Evolutionary conservation across 2,329 filamentous ascomycete species (phyloP).

Genomic region (Eutypa lata): DNA sequence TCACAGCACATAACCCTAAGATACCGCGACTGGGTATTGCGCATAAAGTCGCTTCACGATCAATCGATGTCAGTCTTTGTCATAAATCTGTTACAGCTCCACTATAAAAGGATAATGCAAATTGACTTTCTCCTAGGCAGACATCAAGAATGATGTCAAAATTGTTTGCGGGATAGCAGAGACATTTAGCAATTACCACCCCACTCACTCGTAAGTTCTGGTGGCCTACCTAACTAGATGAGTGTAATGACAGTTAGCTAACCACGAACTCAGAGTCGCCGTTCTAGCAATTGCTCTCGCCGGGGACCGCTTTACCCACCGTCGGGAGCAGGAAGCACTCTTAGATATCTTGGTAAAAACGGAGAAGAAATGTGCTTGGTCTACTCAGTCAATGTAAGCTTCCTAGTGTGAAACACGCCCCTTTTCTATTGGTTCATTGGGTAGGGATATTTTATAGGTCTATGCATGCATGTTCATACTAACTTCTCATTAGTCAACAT

Average conservation of each 20-base stretch:
- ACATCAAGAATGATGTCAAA: conserved; percentile 19
- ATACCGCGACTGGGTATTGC: conserved; percentile 20
- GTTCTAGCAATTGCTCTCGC: conserved; percentile 24
- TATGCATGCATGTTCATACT: too few relatives aligned
- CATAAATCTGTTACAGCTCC: neutral
- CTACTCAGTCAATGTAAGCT: conserved; percentile 7
- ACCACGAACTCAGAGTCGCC: conserved; percentile 7
- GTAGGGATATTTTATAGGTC: too few relatives aligned
- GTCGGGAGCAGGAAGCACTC: conserved; percentile 28
- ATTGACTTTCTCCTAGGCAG: conserved; percentile 9
- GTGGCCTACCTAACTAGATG: neutral
- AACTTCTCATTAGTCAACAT: neutral
- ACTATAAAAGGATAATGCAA: neutral
- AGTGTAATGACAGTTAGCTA: neutral
- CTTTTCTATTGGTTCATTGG: too few relatives aligned
- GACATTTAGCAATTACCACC: conserved; percentile 14
- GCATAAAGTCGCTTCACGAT: conserved; percentile 4
- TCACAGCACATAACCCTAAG: conserved; percentile 21
- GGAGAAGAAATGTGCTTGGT: conserved; percentile 19
- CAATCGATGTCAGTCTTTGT: conserved; percentile 7
- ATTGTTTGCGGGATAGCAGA: conserved; percentile 24
- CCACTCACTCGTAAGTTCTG: conserved; percentile 17
- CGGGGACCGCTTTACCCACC: conserved; percentile 34
- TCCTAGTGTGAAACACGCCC: too few relatives aligned
- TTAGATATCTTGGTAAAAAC: conserved; percentile 28